Base-by-base conservation (phyloP, 1,139 yeast species). In the Taphrina populina region DNA sequence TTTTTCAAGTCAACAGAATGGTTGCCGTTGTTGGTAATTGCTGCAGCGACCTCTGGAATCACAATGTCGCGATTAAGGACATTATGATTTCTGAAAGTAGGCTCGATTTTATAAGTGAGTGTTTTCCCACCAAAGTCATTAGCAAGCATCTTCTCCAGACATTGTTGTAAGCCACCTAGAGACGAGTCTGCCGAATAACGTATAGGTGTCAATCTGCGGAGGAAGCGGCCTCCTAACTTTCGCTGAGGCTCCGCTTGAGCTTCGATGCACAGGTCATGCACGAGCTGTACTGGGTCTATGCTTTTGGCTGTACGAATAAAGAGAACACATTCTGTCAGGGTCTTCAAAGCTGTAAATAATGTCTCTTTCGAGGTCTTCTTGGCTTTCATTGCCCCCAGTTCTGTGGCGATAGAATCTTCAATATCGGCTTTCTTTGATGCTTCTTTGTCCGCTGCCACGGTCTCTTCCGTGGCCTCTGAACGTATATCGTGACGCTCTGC, bases 231-330 rank as follows among this genome's bases (percentile, higher is more conserved):
- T 6, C 54, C 54, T 83, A 85, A 62, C 75, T 78, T 68, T 80
- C 86, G 66, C n/a, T 52, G 30, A 61, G 69, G 60, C 70, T 76
- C 73, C 11, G 74, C 76, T 41, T 69, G 67, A 19, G 84, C 74
- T 49, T 85, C 88, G 44, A 75, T 65, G 66, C 95, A 85, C 1
- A 90, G 69, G 26, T 73, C 71, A 43, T 74, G 73, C 2, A 87
- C 88, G 58, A 92, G 76, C 3, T 74, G 69, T 41, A 82, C 94
- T 0, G 97, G 96, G 30, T 79, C 80, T 10, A 90, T 76, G 0
- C 96, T 95, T 62, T 73, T 77, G 63, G 84, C 78, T 0, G 90
- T 80, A 64, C 94, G 84, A 63, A 88, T 80, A 67, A 92, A 92
- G 1, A 88, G 77, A 30, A 73, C 73, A 70, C 98, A 92, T 67